phyloP scores from a whole-genome alignment of 31 red algal species.

The Odonthalia washingtoniensis region DNA sequence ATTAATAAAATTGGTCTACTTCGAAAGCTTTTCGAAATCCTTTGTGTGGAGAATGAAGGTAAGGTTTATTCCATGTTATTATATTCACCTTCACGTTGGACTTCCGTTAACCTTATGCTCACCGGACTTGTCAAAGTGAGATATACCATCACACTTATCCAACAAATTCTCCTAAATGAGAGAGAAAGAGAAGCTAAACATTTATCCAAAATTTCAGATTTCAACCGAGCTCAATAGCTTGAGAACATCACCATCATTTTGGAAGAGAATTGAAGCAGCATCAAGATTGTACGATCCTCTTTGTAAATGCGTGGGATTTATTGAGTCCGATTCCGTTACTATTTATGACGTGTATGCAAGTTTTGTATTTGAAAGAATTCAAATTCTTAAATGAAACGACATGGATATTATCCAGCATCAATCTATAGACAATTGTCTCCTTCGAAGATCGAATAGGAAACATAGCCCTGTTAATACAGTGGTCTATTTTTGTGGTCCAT shows the following conservation, averaged over 20 bases:
- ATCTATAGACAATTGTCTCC: not conserved
- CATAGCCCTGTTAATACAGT: not conserved
- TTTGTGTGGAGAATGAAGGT: constrained; percentile 1
- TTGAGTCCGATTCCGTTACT: not conserved
- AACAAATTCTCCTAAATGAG: constrained; percentile 3
- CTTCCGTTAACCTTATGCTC: constrained; percentile 18
- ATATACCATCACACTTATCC: not conserved
- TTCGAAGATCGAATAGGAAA: not conserved
- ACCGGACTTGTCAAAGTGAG: not conserved
- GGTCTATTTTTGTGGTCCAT: constrained; percentile 4
- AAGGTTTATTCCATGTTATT: constrained; percentile 32
- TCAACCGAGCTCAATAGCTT: not conserved
- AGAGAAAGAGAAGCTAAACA: not conserved
- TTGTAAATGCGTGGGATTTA: not conserved
- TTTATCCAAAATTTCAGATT: too few species aligned
- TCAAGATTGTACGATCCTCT: not conserved
- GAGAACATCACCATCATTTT: not conserved
- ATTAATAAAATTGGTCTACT: not conserved
- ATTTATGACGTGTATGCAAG: constrained; percentile 21
- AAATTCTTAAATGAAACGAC: not conserved
- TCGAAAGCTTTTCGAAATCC: constrained; percentile 1
- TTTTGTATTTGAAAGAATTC: too few species aligned
- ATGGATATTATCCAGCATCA: not conserved
- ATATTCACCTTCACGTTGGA: constrained; percentile 1
- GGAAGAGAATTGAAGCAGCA: not conserved